Conservation (phyloP, 805 yeast genomes). For the Ogataea polymorpha region DNA sequence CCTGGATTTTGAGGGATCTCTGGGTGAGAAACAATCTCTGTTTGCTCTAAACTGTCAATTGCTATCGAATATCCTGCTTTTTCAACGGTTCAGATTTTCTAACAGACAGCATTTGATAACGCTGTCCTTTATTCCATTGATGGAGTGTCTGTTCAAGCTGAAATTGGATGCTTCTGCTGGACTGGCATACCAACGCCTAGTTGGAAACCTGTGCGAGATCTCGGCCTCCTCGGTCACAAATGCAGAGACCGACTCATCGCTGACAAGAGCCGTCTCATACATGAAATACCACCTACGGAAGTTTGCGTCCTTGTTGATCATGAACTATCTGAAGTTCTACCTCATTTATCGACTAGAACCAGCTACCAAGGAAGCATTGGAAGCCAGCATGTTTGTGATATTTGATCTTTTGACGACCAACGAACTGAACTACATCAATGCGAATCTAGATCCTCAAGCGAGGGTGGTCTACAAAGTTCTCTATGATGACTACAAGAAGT, state of each 20-base stretch:
- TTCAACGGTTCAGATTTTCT: constrained; percentile 66
- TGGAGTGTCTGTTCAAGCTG: constrained; percentile 43
- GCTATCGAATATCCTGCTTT: constrained; percentile 58
- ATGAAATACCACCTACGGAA: constrained; percentile 62
- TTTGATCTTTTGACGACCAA: constrained; percentile 67
- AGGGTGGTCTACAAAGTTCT: constrained; percentile 63
- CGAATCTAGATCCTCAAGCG: constrained; percentile 66
- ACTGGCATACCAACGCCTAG: constrained; percentile 50
- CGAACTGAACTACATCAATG: constrained; percentile 62
- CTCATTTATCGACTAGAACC: constrained; percentile 48
- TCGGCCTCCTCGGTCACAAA: constrained; percentile 30
- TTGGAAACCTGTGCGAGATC: constrained; percentile 76
- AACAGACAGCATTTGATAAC: constrained; percentile 71
- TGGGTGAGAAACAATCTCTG: constrained; percentile 33
- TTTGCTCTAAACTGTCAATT: constrained; percentile 38
- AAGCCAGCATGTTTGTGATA: constrained; percentile 55
- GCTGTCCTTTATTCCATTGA: constrained; percentile 43
- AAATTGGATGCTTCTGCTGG: constrained; percentile 33
- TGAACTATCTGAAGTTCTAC: constrained; percentile 55
- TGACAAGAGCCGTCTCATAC: constrained; percentile 53
- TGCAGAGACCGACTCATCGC: constrained; percentile 19
- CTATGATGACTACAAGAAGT: constrained; percentile 68
- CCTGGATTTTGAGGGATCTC: not conserved
- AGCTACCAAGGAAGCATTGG: constrained; percentile 45
- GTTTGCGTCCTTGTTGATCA: constrained; percentile 55